Conservation (phyloP, 2,329 filamentous ascomycete species). For the Didymella glomerata region DNA sequence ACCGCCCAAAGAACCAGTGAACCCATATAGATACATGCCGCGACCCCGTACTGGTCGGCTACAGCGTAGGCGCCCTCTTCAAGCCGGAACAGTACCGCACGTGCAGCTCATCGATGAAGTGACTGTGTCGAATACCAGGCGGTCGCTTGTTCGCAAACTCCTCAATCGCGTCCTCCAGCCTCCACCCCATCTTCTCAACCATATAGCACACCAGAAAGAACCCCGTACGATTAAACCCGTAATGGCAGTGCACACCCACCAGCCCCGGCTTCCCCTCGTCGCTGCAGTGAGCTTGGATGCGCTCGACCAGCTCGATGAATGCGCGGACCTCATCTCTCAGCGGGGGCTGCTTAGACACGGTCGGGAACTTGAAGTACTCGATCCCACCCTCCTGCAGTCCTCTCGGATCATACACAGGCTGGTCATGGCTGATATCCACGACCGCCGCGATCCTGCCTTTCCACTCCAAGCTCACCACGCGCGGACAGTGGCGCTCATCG, state of each 20-base stretch:
- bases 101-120: constrained; percentile 86
- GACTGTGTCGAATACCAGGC: constrained; percentile 86
- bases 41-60: neutral
- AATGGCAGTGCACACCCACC: constrained; percentile 92
- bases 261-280: constrained; percentile 49
- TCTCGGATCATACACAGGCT: constrained; percentile 83
- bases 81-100: constrained; percentile 73
- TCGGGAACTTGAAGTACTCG: constrained; percentile 80
- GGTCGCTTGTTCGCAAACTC: constrained; percentile 76
- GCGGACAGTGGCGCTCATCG: constrained; percentile 81
- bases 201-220: constrained; percentile 91
- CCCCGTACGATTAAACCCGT: constrained; percentile 93
- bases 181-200: constrained; percentile 78
- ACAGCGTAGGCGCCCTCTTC: constrained; percentile 41
- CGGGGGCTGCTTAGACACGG: constrained; percentile 89
- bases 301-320: constrained; percentile 67
- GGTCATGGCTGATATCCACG: constrained; percentile 90
- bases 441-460: constrained; percentile 74
- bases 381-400: constrained; percentile 57
- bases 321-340: constrained; percentile 66
- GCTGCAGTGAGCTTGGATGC: constrained; percentile 45
- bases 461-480: constrained; percentile 74
- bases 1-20: neutral
- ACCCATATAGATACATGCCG: neutral
- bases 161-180: constrained; percentile 78